A percentile compares a stretch with the other conserved stretches of the same genome.
These are phyloP conservation scores for Lunularia cruciata DNA, from an alignment of 225 moss, liverwort and hornwort genomes.

Conservation along the genomic window DNA sequence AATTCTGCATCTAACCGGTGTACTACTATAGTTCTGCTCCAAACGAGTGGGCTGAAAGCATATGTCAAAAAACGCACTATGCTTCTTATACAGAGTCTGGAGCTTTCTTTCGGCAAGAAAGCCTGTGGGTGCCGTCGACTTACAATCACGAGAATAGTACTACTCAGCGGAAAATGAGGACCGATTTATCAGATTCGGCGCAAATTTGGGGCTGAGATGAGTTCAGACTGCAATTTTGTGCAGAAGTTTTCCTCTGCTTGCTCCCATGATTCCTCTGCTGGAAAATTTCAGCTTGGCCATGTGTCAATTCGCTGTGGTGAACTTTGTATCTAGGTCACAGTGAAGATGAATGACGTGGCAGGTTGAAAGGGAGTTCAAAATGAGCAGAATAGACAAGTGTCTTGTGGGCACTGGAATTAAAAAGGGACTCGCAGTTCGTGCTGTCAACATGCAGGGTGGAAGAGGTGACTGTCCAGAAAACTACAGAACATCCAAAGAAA, in stretches of 20 bases:
- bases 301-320: background rate
- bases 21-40: too few relatives aligned
- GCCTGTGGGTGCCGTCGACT: too few relatives aligned
- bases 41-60: background rate
- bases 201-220: background rate
- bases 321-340: background rate
- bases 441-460: slow-evolving; percentile 1
- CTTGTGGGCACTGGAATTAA: background rate
- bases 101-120: background rate
- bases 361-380: background rate
- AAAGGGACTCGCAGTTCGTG: background rate
- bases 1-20: too few relatives aligned
- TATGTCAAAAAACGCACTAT: background rate
- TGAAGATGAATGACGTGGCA: slow-evolving; percentile 9
- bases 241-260: background rate
- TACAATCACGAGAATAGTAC: background rate
- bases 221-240: background rate
- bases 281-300: background rate
- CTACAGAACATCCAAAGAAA: background rate
- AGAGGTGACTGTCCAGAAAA: background rate
- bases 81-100: background rate
- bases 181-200: background rate
- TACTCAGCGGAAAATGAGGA: background rate
- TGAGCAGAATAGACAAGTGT: background rate
- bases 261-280: background rate